phyloP scores from a whole-genome alignment of 352 stramenopile species.

The Vaucheria bursata region DNA sequence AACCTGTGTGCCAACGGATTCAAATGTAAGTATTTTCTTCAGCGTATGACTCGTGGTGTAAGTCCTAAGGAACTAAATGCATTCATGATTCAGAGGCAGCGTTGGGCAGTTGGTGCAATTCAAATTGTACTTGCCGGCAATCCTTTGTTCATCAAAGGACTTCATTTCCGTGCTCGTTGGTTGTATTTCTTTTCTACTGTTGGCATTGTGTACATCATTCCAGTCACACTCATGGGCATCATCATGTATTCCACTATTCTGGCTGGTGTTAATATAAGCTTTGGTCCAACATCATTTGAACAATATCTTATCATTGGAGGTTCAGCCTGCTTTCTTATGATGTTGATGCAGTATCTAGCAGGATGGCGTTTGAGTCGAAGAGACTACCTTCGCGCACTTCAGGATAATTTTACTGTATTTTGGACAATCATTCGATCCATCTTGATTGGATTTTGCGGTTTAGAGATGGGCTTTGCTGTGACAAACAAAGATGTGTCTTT shows the following conservation, averaged over 20 bases:
- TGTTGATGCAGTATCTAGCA: slow-evolving; percentile 5
- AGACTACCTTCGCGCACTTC: slow-evolving; percentile 8
- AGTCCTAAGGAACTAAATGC: slow-evolving; percentile 10
- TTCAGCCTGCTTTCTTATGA: neutral
- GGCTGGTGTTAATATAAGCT: neutral
- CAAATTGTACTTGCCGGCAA: slow-evolving; percentile 16
- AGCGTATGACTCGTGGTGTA: slow-evolving; percentile 7
- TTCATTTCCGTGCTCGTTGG: slow-evolving; percentile 3
- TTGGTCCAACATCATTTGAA: neutral
- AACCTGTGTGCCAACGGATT: slow-evolving; percentile 19
- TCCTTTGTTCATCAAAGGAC: slow-evolving; percentile 11
- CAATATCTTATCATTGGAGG: slow-evolving; percentile 17
- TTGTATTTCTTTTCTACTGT: slow-evolving; percentile 25
- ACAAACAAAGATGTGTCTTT: slow-evolving; percentile 18
- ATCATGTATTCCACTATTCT: slow-evolving; percentile 9
- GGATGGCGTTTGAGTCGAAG: neutral
- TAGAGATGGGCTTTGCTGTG: slow-evolving; percentile 14
- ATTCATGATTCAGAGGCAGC: slow-evolving; percentile 17
- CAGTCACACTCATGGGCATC: neutral
- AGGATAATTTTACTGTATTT: slow-evolving; percentile 12
- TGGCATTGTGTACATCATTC: slow-evolving; percentile 12
- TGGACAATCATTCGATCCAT: slow-evolving; percentile 12
- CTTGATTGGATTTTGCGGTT: slow-evolving; percentile 8
- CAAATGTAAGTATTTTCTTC: slow-evolving; percentile 17
- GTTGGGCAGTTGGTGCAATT: slow-evolving; percentile 17